Base-by-base conservation (phyloP, 73 alveolate species). In the Paramecium caudatum region DNA sequence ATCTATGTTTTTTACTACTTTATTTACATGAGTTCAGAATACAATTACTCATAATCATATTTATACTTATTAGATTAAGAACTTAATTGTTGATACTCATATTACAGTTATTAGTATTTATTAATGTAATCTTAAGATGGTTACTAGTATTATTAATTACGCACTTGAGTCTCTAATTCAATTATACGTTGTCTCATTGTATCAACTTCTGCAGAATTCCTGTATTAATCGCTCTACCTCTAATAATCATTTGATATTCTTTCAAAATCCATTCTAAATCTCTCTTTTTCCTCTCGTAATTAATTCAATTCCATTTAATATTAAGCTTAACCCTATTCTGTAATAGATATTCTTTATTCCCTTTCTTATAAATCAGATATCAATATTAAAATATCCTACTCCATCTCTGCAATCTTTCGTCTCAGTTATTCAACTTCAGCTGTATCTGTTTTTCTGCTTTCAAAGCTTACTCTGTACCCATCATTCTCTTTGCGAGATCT, bases 401-500 rank as follows among this genome's bases (percentile, higher is more conserved):
- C 88, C 88, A 74, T 74, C 27, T 74, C 88, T 10, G 10, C 13
- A 41, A 39, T 37, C 15, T 74, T 41, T 5, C 15, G n/a, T 74
- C 15, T 74, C 15, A 27, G 43, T n/a, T 5, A 0, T 2, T 36
- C 88, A 8, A 74, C 62, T 8, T 74, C 88, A 10, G 36, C 1
- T 2, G 46, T 19, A 12, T 74, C 62, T 15, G 69, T 5, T 41
- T 74, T 55, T 55, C 5, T 55, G 17, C 21, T 21, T 4, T 55
- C 88, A 45, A 37, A 74, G 43, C 88, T 74, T 6, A 74, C 43
- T 74, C 47, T 37, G 7, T 74, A 74, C 19, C 88, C 88, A 74
- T 74, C 32, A 1, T 21, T 9, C 19, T 74, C 88, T 16, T 74
- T 74, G 36, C 32, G 36, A 0, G 47, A 21, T 74, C 32, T 74